Conservation (phyloP, 2,329 filamentous ascomycete species). For the Keithomyces neogunnii region DNA sequence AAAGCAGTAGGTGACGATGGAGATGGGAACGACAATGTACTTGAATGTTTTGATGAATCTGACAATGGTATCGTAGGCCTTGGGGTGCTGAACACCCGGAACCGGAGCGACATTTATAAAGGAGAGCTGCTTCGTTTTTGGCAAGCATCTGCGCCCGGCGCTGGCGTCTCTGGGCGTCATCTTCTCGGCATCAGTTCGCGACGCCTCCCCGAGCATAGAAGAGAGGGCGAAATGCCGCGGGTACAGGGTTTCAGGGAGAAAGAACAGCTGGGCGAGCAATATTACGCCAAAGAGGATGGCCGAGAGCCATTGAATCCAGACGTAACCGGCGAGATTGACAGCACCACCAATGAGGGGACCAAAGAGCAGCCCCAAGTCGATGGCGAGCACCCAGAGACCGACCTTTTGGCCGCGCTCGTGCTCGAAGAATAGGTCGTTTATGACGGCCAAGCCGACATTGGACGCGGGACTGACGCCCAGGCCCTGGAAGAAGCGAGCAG, state of each 20-base stretch:
- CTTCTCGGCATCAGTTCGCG: neutral
- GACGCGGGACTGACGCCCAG: conserved; percentile 44
- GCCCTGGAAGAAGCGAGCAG: conserved; percentile 50
- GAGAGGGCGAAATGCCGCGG: conserved; percentile 40
- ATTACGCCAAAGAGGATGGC: conserved; percentile 43
- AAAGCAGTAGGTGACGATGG: conserved; percentile 41
- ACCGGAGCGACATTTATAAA: conserved; percentile 37
- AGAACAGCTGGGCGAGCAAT: conserved; percentile 33
- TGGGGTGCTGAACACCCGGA: conserved; percentile 43
- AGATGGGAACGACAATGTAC: conserved; percentile 34
- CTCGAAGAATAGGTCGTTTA: conserved; percentile 48
- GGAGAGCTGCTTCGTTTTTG: conserved; percentile 32
- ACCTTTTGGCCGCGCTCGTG: conserved; percentile 39
- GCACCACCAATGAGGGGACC: conserved; percentile 25
- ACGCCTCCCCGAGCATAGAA: conserved; percentile 10
- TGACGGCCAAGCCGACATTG: conserved; percentile 45
- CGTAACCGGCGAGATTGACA: conserved; percentile 22
- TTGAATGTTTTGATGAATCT: conserved; percentile 39
- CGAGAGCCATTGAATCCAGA: conserved; percentile 47
- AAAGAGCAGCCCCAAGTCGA: conserved; percentile 44
- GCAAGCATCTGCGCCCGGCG: neutral
- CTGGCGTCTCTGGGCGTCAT: neutral
- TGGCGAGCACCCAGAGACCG: conserved; percentile 48
- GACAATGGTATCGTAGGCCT: conserved; percentile 33
- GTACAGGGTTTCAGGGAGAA: conserved; percentile 49